Evolutionary conservation across 2,329 filamentous ascomycete genomes (phyloP).

Genomic region (Cladosporium sp.): DNA sequence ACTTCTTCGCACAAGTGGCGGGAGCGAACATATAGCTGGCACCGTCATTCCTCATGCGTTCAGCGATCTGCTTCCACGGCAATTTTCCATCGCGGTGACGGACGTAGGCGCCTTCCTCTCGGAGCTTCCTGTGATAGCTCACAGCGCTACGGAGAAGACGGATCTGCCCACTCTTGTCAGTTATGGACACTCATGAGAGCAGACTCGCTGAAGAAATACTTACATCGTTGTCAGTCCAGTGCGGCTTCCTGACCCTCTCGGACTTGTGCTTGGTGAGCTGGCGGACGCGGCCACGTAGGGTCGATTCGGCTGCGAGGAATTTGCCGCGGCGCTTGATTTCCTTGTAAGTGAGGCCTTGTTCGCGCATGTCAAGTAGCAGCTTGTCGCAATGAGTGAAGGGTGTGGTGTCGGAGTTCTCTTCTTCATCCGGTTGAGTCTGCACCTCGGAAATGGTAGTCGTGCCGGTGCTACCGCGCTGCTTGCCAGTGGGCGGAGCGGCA

Average conservation of each 20-base stretch:
- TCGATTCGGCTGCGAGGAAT: slow-evolving; percentile 65
- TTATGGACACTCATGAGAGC: too few relatives aligned
- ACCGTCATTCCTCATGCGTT: slow-evolving; percentile 49
- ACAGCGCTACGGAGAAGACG: slow-evolving; percentile 25
- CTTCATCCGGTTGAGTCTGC: background rate
- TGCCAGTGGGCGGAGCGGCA: background rate
- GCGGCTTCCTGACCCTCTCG: slow-evolving; percentile 60
- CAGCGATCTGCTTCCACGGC: slow-evolving; percentile 56
- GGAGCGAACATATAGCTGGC: slow-evolving; percentile 58
- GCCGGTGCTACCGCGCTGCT: background rate
- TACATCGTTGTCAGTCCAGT: slow-evolving; percentile 62
- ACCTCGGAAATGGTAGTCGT: background rate
- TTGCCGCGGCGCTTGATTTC: slow-evolving; percentile 55
- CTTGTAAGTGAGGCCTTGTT: slow-evolving; percentile 58
- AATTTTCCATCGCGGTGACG: slow-evolving; percentile 36
- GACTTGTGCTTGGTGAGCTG: slow-evolving; percentile 61
- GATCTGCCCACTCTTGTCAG: slow-evolving; percentile 25
- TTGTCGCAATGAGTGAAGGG: slow-evolving; percentile 16
- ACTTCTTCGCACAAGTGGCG: slow-evolving; percentile 61
- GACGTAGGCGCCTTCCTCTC: slow-evolving; percentile 6
- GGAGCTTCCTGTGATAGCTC: slow-evolving; percentile 13
- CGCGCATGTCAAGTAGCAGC: slow-evolving; percentile 51
- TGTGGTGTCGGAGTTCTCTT: too few relatives aligned
- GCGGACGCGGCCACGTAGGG: slow-evolving; percentile 64
- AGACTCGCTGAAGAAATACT: too few relatives aligned